Conservation (phyloP, 306 rosid genomes). For the Adenanthera pavonina region DNA sequence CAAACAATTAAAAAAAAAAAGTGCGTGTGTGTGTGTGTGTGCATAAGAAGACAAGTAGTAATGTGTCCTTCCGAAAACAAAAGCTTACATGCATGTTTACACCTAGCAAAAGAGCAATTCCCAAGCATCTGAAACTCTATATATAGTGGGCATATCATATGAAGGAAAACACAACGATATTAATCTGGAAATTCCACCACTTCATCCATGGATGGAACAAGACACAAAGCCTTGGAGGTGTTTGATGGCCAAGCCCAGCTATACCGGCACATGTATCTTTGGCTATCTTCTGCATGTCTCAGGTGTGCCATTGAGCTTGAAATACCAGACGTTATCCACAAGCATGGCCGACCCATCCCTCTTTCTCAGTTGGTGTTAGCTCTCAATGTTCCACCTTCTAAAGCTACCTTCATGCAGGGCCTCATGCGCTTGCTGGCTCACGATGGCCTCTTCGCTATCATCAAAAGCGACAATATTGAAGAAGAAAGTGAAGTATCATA, state of each 20-base stretch:
- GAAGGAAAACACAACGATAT: not conserved
- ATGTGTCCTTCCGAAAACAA: not conserved
- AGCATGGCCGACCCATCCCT: not conserved
- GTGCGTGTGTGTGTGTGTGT: too few species aligned
- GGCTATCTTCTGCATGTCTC: not conserved
- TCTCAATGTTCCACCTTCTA: not conserved
- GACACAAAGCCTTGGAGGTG: not conserved
- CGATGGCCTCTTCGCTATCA: not conserved
- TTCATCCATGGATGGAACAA: not conserved
- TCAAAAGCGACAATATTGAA: not conserved
- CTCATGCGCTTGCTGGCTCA: constrained; percentile 2
- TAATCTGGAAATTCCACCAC: not conserved
- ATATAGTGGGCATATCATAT: not conserved
- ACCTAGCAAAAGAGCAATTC: not conserved
- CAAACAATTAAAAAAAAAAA: too few species aligned
- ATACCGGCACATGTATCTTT: not conserved
- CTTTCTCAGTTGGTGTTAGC: not conserved
- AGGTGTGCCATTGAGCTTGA: not conserved
- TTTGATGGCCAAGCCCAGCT: not conserved
- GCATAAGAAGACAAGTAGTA: not conserved
- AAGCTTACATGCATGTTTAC: not conserved
- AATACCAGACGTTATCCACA: not conserved
- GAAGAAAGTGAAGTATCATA: not conserved
- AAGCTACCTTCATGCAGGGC: not conserved
- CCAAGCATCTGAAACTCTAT: not conserved